A percentile compares a stretch with the other conserved stretches of the same genome.
phyloP scores from a whole-genome alignment of 495 filamentous ascomycete species.

The Mycothermus thermophilus region DNA sequence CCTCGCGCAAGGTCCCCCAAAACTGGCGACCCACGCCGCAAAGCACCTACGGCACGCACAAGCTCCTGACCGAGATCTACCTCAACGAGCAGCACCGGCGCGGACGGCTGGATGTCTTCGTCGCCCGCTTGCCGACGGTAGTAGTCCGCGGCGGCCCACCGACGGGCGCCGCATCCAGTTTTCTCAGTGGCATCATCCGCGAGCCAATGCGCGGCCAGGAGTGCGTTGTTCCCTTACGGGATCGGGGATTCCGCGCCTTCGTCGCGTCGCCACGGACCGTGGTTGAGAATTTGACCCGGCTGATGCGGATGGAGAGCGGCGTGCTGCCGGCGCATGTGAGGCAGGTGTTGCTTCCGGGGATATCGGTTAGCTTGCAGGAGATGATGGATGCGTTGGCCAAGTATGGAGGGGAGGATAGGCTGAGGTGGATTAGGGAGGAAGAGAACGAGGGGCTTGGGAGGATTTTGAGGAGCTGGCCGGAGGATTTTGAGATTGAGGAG shows the following conservation, averaged over 20 bases:
- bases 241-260: conserved; percentile 47
- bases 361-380: conserved; percentile 56
- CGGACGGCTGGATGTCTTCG: conserved; percentile 52
- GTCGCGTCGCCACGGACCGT: conserved; percentile 54
- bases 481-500: conserved; percentile 47
- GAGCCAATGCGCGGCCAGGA: conserved; percentile 45
- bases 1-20: conserved; percentile 17
- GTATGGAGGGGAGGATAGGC: conserved; percentile 54
- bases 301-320: conserved; percentile 41
- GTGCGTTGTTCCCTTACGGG: conserved; percentile 47
- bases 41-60: conserved; percentile 65
- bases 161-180: conserved; percentile 60
- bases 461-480: conserved; percentile 64
- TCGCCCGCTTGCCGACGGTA: conserved; percentile 61
- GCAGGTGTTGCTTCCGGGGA: conserved; percentile 59
- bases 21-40: conserved; percentile 48
- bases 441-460: conserved; percentile 50
- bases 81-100: conserved; percentile 65
- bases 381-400: conserved; percentile 60
- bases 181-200: conserved; percentile 52
- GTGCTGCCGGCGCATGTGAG: conserved; percentile 42
- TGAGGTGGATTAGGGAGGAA: conserved; percentile 50
- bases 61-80: conserved; percentile 59
- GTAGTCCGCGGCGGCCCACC: conserved; percentile 61
- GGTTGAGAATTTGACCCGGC: conserved; percentile 55